Evolutionary conservation across 2,329 filamentous ascomycete genomes (phyloP).

Genomic region (Colletotrichum sp.): DNA sequence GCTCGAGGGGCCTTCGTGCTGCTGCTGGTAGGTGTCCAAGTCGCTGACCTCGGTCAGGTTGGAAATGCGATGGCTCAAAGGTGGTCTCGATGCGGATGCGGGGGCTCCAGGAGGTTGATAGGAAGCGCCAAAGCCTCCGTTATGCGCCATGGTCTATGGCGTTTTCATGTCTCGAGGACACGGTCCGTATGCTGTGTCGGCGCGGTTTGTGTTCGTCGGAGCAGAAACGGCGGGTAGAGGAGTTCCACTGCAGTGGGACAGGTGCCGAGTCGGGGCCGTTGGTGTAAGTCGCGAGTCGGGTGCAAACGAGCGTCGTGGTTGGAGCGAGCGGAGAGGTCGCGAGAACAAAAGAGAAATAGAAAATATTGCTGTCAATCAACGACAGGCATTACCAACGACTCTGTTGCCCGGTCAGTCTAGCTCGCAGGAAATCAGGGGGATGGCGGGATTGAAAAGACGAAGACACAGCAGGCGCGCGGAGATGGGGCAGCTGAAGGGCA

Average conservation of each 20-base stretch:
- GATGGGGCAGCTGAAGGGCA: constrained; percentile 10
- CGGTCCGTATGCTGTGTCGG: neutral
- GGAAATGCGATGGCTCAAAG: constrained; percentile 35
- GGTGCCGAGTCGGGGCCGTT: neutral
- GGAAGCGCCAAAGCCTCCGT: constrained; percentile 27
- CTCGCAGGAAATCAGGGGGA: neutral
- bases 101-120: constrained; percentile 24
- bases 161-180: constrained; percentile 11
- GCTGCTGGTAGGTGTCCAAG: constrained; percentile 25
- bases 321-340: neutral
- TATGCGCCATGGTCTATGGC: constrained; percentile 10
- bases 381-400: neutral
- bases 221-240: neutral
- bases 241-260: neutral
- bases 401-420: constrained; percentile 2
- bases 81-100: neutral
- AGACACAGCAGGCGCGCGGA: neutral
- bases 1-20: constrained; percentile 26
- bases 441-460: neutral
- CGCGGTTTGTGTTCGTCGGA: neutral
- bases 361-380: neutral
- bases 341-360: neutral
- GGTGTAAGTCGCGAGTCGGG: neutral
- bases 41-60: constrained; percentile 37
- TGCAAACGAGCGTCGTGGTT: neutral